Percentiles rank a stretch among this genome's conserved stretches.
phyloP scores from a whole-genome alignment of 352 stramenopile species.

The Phytopythium boreale region DNA sequence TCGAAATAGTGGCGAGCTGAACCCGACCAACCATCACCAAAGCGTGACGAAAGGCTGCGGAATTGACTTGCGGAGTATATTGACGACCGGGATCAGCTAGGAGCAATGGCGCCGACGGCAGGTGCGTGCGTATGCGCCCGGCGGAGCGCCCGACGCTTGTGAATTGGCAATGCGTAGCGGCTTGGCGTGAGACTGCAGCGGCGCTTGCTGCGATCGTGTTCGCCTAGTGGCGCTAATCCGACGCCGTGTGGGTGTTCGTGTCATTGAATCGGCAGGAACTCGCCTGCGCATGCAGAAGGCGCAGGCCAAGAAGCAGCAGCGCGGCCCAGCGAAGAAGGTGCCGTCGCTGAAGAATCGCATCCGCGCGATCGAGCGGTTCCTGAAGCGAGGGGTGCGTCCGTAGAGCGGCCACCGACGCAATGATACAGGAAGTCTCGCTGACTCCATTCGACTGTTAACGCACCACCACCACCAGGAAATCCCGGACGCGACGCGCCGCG shows the following conservation, averaged over 20 bases:
- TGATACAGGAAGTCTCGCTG: too few relatives aligned
- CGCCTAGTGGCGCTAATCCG: neutral
- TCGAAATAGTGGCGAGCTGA: neutral
- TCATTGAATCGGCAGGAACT: conserved; percentile 31
- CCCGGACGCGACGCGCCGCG: conserved; percentile 33
- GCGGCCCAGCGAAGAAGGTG: conserved; percentile 50
- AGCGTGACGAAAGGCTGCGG: neutral
- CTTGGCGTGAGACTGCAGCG: neutral
- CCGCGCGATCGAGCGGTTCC: conserved; percentile 71
- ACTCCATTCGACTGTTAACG: neutral
- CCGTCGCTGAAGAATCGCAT: conserved; percentile 86
- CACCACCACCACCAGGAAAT: conserved; percentile 21
- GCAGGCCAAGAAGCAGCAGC: conserved; percentile 45
- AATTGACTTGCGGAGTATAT: neutral
- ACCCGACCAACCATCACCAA: conserved; percentile 12
- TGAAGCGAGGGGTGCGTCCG: conserved; percentile 52
- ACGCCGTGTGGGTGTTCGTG: neutral
- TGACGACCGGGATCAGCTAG: too few relatives aligned
- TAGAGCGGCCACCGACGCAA: neutral
- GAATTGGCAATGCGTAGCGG: too few relatives aligned
- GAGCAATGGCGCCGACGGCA: conserved; percentile 49
- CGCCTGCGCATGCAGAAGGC: conserved; percentile 70
- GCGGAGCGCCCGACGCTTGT: neutral
- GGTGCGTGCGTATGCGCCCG: conserved; percentile 13
- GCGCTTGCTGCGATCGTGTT: too few relatives aligned